A percentile compares a stretch with the other conserved stretches of the same genome.
Conservation (phyloP, 768 basidiomycete genomes). For the Fomitopsis pulvina region DNA sequence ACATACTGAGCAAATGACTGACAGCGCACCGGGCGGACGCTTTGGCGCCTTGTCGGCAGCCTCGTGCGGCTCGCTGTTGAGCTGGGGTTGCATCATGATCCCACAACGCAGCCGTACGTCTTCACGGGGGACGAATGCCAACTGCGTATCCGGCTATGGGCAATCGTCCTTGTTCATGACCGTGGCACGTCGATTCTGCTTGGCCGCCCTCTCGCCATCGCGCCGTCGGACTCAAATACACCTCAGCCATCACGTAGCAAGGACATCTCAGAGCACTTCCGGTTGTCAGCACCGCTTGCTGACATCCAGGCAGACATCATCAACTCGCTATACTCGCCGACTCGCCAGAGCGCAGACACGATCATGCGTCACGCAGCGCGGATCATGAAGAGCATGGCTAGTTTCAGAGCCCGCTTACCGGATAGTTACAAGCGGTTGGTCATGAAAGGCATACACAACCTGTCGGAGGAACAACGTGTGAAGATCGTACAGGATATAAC, state of each 20-base stretch:
- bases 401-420: slow-evolving; percentile 63
- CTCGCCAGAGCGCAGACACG: slow-evolving; percentile 58
- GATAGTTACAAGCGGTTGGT: slow-evolving; percentile 72
- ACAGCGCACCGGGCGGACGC: slow-evolving; percentile 81
- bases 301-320: slow-evolving; percentile 89
- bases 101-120: slow-evolving; percentile 42
- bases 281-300: slow-evolving; percentile 65
- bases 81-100: slow-evolving; percentile 83
- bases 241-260: slow-evolving; percentile 55
- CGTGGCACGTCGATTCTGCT: slow-evolving; percentile 84
- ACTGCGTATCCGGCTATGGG: slow-evolving; percentile 78
- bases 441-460: slow-evolving; percentile 60
- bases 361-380: slow-evolving; percentile 74
- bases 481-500: slow-evolving; percentile 68
- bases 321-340: slow-evolving; percentile 77
- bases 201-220: slow-evolving; percentile 77
- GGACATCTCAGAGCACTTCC: slow-evolving; percentile 77
- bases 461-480: slow-evolving; percentile 58
- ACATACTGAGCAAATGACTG: not conserved
- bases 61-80: slow-evolving; percentile 79
- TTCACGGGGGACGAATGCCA: slow-evolving; percentile 77
- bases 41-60: slow-evolving; percentile 85
- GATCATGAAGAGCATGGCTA: slow-evolving; percentile 71
- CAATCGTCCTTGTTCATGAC: slow-evolving; percentile 79
- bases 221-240: slow-evolving; percentile 79